Conservation (phyloP, 345 rosid genomes). For the Brassica juncea region DNA sequence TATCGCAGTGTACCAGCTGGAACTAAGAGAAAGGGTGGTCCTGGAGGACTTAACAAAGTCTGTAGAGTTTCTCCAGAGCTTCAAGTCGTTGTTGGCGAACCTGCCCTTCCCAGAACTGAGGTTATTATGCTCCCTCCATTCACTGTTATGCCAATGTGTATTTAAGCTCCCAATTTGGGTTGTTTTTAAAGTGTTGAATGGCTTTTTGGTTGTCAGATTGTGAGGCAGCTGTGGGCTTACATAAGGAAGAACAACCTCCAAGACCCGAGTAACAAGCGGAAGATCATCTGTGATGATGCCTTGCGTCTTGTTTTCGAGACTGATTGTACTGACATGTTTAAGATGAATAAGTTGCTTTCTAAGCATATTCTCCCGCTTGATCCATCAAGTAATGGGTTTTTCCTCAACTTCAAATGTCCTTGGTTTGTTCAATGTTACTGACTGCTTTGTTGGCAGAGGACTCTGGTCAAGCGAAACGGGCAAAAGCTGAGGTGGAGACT, state of each 20-base stretch:
- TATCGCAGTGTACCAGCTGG: conserved; percentile 65
- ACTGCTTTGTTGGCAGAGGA: conserved; percentile 58
- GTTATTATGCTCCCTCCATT: conserved; percentile 34
- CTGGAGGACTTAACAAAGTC: conserved; percentile 94
- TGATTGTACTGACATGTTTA: conserved; percentile 98
- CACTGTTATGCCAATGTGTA: neutral
- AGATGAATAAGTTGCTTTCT: conserved; percentile 92
- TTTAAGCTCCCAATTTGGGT: neutral
- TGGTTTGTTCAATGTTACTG: conserved; percentile 21
- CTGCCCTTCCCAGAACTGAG: conserved; percentile 96
- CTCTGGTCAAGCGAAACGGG: conserved; percentile 68
- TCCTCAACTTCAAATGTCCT: neutral
- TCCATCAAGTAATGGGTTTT: conserved; percentile 61
- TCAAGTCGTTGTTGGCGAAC: conserved; percentile 90
- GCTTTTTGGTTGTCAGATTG: conserved; percentile 55
- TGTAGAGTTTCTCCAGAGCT: conserved; percentile 93
- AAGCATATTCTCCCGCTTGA: conserved; percentile 88
- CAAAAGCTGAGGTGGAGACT: conserved; percentile 62
- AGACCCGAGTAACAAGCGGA: conserved; percentile 97
- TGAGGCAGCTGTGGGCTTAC: conserved; percentile 96
- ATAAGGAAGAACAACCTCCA: conserved; percentile 96
- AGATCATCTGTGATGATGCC: conserved; percentile 94
- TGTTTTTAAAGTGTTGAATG: neutral
- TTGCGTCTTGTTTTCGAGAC: conserved; percentile 88
- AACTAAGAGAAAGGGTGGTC: conserved; percentile 90